Base-by-base conservation (phyloP, 441 rosid genomes). In the Omphalea diandra region DNA sequence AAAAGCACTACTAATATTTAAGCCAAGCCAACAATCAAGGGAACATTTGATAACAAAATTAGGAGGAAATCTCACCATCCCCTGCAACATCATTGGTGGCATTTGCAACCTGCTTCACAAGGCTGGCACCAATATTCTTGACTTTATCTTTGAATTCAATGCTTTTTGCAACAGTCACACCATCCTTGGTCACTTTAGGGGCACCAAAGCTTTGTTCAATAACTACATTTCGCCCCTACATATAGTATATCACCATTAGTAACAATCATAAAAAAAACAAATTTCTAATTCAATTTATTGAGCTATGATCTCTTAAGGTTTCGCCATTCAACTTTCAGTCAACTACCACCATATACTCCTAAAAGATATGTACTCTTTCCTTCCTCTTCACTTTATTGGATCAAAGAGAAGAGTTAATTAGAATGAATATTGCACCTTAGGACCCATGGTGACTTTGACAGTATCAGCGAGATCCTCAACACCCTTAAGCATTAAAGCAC, bases 81-180 rank as follows among this genome's bases (percentile, higher is more conserved):
- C 98, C 97, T 3, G 97, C 97, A 14, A 74, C 89, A 76, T 90
- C 98, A 74, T 93, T 93, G 54, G 98, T 93, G 24, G 98, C 98
- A 81, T 90, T 93, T 14, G 98, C 98, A 68, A 93, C 98, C 82
- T 93, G 98, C 76, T 93, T 93, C 41, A 93, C 98, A 68, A 93
- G 98, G 79, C 98, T 93, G 9, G 98, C 98, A 77, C 98, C 98
- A 54, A 93, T 75, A 47, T 93, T 93, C 84, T 87, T 90, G 2
- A 90, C 83, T 77, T 81, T 90, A 52, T 93, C 95, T 67, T 87
- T 86, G 75, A 93, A 93, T 63, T 90, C 98, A 68, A 93, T 84
- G 76, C 98, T 90, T 75, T 93, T 93, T 15, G 98, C 95, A 57
- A 93, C 98, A 9, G 97, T 93, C 8, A 90, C 97, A 65, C 98